Evolutionary conservation across 2,329 filamentous ascomycete species (phyloP), one percentile per base, ranked within the genome.

Genomic region (Phoma sp.): DNA sequence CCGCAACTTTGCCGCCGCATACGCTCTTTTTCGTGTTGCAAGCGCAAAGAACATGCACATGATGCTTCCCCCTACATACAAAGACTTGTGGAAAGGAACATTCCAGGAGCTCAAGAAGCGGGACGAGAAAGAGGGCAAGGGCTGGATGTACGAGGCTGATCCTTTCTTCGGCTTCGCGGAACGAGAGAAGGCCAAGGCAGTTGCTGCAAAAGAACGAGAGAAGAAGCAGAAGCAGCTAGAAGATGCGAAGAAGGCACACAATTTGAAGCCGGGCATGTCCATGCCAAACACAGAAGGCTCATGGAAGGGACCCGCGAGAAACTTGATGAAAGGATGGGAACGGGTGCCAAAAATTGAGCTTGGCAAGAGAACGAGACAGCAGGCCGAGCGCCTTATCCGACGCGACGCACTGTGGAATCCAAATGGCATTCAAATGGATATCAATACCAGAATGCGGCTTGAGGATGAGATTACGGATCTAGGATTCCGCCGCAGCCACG

Each of bases 11-110:
- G 92, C 93, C 7, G 95, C 95, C 4, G 91, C 93, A 0, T 98
- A 96, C 76, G 90, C 88, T 2, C 82, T 99, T 7, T 98, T 95
- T 71, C 85, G 95, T 44, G 90, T 98, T 3, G 93, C 90, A 75
- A 97, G 89, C 70, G 96, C 96, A 87, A 92, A 93, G 76, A 98
- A 98, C 71, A 86, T 97, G 66, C 91, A 96, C 71, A 96, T 92
- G 80, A 93, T 93, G 78, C 82, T 99, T 61, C 95, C 95, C 23
- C 95, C 95, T 0, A 90, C 89, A 55, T 96, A 97, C 76, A 89
- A 88, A 69, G 86, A 90, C 60, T 79, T 97, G 37, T 99, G 95
- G 95, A 96, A 96, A 71, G 85, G 85, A 5, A 87, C 93, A 53
- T 96, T 99, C 63, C 85, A 89, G 58, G 83, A 86, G 4, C 78